phyloP scores from a whole-genome alignment of 106 monocot species.

The Dendrobium huoshanense region DNA sequence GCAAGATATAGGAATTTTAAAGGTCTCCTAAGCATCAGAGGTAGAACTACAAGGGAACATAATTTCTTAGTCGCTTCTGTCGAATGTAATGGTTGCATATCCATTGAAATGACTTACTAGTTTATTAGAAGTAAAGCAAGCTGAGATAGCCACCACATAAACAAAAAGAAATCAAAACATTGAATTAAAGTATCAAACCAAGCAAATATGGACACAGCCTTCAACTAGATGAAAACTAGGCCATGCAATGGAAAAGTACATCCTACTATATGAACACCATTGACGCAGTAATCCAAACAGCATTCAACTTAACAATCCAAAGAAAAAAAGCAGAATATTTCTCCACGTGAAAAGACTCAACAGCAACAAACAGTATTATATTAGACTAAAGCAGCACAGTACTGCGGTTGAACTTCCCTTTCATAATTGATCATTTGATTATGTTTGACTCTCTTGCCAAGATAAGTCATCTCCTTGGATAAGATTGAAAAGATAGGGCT shows the following conservation, averaged over 20 bases:
- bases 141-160: background rate
- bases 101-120: too few species aligned
- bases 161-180: background rate
- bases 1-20: too few species aligned
- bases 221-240: too few species aligned
- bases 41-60: background rate
- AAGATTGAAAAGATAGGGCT: background rate
- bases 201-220: too few species aligned
- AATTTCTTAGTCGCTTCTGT: background rate
- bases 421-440: background rate
- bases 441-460: background rate
- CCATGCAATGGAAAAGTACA: too few species aligned
- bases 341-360: background rate
- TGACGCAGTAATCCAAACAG: too few species aligned
- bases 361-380: background rate
- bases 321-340: too few species aligned
- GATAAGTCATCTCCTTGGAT: background rate
- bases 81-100: too few species aligned
- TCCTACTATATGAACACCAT: too few species aligned
- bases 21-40: background rate
- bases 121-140: background rate
- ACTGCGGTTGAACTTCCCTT: background rate
- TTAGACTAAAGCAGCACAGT: background rate
- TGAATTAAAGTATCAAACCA: too few species aligned
- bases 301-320: too few species aligned